phyloP scores from a whole-genome alignment of 1,139 yeast genomes.

The Protomyces gravidus region DNA sequence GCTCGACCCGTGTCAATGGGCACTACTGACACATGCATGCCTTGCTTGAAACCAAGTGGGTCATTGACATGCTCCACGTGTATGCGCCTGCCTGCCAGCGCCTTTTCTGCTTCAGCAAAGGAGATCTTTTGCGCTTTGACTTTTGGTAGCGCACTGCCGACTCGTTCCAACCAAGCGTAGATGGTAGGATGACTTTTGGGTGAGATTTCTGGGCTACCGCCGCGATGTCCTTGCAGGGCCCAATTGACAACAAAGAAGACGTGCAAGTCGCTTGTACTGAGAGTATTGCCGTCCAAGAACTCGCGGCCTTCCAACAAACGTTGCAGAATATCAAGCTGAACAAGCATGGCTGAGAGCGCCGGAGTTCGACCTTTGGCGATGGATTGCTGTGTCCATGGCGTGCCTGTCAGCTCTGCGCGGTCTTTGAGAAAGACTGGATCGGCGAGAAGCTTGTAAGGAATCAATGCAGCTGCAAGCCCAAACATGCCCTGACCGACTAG shows the following conservation, averaged over 20 bases:
- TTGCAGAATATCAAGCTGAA: constrained; percentile 7
- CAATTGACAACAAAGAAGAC: constrained; percentile 18
- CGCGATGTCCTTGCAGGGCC: constrained; percentile 19
- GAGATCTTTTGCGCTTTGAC: constrained; percentile 3
- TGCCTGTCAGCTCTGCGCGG: constrained; percentile 19
- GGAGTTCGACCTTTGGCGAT: neutral
- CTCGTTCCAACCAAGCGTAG: constrained; percentile 13
- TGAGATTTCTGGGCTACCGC: constrained; percentile 4
- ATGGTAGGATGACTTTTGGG: constrained; percentile 3
- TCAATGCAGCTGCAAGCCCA: constrained; percentile 5
- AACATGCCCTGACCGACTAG: constrained; percentile 8
- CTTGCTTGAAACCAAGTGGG: constrained; percentile 4
- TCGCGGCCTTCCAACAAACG: constrained; percentile 12
- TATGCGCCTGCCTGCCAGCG: neutral
- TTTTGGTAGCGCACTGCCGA: neutral
- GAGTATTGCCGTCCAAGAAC: neutral
- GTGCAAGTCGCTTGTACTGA: constrained; percentile 22
- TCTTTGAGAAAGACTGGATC: constrained; percentile 21
- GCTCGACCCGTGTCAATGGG: constrained; percentile 22
- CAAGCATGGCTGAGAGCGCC: constrained; percentile 12
- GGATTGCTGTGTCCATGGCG: constrained; percentile 14
- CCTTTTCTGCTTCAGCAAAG: constrained; percentile 1
- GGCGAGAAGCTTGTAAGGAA: constrained; percentile 12
- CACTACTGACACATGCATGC: constrained; percentile 8
- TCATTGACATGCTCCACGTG: neutral